Conservation (phyloP, 2,329 filamentous ascomycete genomes). For the Colletotrichum trifolii region DNA sequence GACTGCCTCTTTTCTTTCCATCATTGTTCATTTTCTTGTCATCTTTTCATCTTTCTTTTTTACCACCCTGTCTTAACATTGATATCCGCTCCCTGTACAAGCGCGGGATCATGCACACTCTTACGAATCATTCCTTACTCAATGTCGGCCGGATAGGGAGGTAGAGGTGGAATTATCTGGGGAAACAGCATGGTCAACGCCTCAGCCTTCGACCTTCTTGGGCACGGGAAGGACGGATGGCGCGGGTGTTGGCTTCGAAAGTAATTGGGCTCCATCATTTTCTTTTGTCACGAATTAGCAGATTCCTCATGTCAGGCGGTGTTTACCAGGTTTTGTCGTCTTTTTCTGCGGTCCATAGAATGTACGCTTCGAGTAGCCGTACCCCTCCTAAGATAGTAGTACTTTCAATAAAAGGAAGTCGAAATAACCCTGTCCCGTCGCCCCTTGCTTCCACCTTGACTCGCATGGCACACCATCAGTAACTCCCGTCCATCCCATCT, state of each 20-base stretch:
- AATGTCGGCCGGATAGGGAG: not conserved
- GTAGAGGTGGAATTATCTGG: conserved; percentile 7
- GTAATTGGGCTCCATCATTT: conserved; percentile 24
- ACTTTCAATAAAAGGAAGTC: conserved; percentile 32
- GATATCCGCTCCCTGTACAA: conserved; percentile 37
- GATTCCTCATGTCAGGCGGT: conserved; percentile 32
- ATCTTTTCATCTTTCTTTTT: conserved; percentile 19
- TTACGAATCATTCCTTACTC: conserved; percentile 35
- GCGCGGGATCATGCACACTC: conserved; percentile 20
- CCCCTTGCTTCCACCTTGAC: not conserved
- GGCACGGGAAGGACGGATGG: too few species aligned
- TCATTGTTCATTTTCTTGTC: conserved; percentile 26
- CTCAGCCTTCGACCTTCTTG: too few species aligned
- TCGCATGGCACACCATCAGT: not conserved
- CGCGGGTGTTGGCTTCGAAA: not conserved
- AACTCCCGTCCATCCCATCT: not conserved
- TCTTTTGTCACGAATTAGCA: conserved; percentile 30
- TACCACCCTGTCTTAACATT: conserved; percentile 31
- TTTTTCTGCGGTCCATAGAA: conserved; percentile 30
- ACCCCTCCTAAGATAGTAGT: conserved; percentile 30
- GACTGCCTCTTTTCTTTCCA: conserved; percentile 18
- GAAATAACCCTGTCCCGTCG: not conserved
- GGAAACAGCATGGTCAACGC: conserved; percentile 7
- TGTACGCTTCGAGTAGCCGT: conserved; percentile 30
- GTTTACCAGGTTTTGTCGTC: conserved; percentile 22